Base-by-base conservation (phyloP, 352 stramenopile species). In the Phytophthora ramorum region DNA sequence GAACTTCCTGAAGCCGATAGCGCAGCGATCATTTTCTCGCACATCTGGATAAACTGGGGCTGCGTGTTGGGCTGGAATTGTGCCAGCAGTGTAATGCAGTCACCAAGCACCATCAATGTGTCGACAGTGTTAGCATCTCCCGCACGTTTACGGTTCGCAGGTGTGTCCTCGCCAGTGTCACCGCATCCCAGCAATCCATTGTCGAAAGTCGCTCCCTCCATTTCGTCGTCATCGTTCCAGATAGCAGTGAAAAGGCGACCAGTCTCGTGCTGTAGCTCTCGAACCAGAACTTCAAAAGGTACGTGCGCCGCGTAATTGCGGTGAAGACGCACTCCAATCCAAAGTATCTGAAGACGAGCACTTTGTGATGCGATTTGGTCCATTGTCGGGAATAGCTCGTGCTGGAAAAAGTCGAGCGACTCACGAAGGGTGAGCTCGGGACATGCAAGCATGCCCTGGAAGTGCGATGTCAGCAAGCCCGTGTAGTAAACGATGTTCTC, bases 381-480 rank as follows among this genome's bases (percentile, higher is more conserved):
- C 72, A 76, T 81, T 5, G 66, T 69, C 43, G 71, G 69, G 47
- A 82, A 78, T 9, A 91, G 17, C 16, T 91, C 85, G 20, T 78
- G 56, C 53, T 82, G 71, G 28, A 90, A 89, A 63, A 91, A 91
- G 7, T 76, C 64, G 2, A 93, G 63, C 8, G 82, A 89, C 44
- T 93, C 82, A 22, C 63, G 79, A 35, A 93, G 75, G 0, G 72
- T 67, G 4, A 86, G 32, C 7, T 73, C 50, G 10, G 62, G 69
- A 10, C 63, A 50, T 9, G 60, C 71, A 5, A 84, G 37, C 14
- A 88, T 68, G 1, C 72, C 66, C 34, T 88, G 73, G 50, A 84
- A 89, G 34, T 92, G 83, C 3, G 70, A 63, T 19, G 71, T 81
- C 24, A 91, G 58, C 9, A 95, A 62, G 10, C 76, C 69, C 7